phyloP scores from a whole-genome alignment of 2,329 filamentous ascomycete genomes.

The Colletotrichum lupini region DNA sequence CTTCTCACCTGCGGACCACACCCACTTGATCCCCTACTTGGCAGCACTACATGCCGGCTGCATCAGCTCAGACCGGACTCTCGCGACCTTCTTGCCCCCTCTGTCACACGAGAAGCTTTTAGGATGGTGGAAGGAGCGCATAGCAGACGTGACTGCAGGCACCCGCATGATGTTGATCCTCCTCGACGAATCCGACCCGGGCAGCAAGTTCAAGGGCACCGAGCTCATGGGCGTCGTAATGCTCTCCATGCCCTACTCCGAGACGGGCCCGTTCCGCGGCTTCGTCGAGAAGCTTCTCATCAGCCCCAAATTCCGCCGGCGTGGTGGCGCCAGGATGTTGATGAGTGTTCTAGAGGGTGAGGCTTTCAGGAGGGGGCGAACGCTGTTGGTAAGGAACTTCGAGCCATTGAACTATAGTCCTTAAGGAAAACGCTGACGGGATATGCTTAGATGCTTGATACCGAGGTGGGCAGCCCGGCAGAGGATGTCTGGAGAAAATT shows the following conservation, averaged over 20 bases:
- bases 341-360: conserved; percentile 66
- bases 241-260: conserved; percentile 60
- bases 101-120: conserved; percentile 66
- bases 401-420: background rate
- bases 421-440: background rate
- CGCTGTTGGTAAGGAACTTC: conserved; percentile 60
- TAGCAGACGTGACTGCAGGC: conserved; percentile 57
- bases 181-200: conserved; percentile 49
- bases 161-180: conserved; percentile 65
- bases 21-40: conserved; percentile 65
- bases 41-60: conserved; percentile 69
- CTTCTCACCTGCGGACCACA: conserved; percentile 58
- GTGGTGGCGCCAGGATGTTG: conserved; percentile 63
- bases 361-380: conserved; percentile 59
- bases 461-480: conserved; percentile 62
- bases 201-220: conserved; percentile 50
- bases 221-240: conserved; percentile 67
- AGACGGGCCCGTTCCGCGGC: conserved; percentile 67
- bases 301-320: conserved; percentile 59
- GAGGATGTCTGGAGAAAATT: conserved; percentile 65
- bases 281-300: conserved; percentile 69
- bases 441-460: conserved; percentile 59
- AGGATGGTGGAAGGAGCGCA: conserved; percentile 65
- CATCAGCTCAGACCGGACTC: conserved; percentile 66
- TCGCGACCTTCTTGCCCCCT: conserved; percentile 70